Evolutionary conservation across 2,329 filamentous ascomycete species (phyloP).

Genomic region (Colletotrichum phormii): DNA sequence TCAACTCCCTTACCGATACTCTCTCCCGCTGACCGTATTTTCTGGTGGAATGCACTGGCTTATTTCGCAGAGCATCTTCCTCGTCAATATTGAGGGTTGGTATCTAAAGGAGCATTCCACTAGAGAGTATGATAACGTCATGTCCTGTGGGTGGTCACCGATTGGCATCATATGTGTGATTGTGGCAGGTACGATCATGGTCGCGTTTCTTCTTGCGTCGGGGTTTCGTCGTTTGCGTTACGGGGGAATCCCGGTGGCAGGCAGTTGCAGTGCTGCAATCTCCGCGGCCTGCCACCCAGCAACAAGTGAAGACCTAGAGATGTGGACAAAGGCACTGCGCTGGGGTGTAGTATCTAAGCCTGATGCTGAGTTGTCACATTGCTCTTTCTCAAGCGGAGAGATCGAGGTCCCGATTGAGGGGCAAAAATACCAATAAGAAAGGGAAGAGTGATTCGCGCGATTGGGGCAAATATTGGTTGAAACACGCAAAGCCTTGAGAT

Average conservation of each 20-base stretch:
- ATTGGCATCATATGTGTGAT: background rate
- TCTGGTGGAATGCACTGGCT: constrained; percentile 39
- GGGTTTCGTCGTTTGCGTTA: background rate
- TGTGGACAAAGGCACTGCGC: no score
- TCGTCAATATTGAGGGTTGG: background rate
- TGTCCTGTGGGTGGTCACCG: background rate
- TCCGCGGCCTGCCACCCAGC: no score
- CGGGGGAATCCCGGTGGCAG: background rate
- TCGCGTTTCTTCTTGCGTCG: background rate
- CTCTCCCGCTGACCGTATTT: constrained; percentile 36
- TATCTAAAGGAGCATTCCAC: no score
- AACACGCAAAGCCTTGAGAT: no score
- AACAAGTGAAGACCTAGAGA: no score
- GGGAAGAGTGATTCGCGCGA: no score
- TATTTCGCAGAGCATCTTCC: constrained; percentile 27
- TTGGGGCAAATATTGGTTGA: no score
- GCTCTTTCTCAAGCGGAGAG: no score
- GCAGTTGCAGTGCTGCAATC: background rate
- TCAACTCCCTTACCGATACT: constrained; percentile 40
- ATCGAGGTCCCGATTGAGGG: no score
- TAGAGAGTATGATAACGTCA: background rate
- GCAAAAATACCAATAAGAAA: no score
- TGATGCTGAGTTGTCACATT: no score
- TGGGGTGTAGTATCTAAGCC: no score
- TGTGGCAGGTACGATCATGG: background rate